A percentile compares a stretch with the other conserved stretches of the same genome.
phyloP scores from a whole-genome alignment of 805 yeast species.

The Sugiyamaella qingdaonensis region DNA sequence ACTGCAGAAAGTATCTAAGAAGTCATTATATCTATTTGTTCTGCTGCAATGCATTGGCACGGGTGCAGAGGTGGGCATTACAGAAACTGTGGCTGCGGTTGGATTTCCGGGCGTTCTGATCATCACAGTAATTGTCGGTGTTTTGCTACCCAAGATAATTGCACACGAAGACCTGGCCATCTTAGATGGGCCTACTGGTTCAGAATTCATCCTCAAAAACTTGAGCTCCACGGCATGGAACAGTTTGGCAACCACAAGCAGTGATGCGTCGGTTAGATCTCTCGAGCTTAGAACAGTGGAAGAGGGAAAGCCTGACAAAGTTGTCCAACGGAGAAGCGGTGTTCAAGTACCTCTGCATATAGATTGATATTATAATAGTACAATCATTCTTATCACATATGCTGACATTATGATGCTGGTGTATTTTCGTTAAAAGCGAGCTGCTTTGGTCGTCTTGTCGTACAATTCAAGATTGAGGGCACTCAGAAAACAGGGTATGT shows the following conservation, averaged over 20 bases:
- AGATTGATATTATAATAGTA: neutral
- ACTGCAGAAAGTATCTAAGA: conserved; percentile 32
- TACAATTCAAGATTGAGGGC: conserved; percentile 66
- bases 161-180: conserved; percentile 54
- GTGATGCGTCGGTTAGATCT: neutral
- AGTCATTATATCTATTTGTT: conserved; percentile 50
- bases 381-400: conserved; percentile 3
- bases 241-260: neutral
- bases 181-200: conserved; percentile 57
- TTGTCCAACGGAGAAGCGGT: too few species aligned
- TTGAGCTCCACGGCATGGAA: conserved; percentile 16
- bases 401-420: neutral
- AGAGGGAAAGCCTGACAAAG: neutral
- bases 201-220: conserved; percentile 35
- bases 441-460: conserved; percentile 37
- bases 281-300: neutral
- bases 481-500: conserved; percentile 73
- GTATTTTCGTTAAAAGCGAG: conserved; percentile 7
- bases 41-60: conserved; percentile 61
- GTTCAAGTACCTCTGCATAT: neutral
- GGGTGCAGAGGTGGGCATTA: conserved; percentile 77
- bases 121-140: conserved; percentile 57
- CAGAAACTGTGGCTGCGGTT: conserved; percentile 84
- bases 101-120: conserved; percentile 88
- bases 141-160: conserved; percentile 59